Evolutionary conservation across 257 asterid genomes (phyloP), one percentile per base, ranked within the genome.

Genomic region (Penstemon davidsonii): DNA sequence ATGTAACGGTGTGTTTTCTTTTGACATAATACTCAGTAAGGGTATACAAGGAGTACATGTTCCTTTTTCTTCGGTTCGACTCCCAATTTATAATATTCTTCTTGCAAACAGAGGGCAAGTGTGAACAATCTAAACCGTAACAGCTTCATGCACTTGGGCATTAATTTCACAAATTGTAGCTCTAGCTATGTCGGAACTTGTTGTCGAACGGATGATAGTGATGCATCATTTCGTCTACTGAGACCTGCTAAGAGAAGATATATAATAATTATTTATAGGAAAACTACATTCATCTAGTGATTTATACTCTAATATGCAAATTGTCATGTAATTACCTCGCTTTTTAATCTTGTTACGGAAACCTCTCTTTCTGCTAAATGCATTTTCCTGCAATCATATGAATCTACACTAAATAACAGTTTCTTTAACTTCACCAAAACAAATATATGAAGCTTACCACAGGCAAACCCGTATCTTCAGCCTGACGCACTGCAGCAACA

Each of bases 281-380:
- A 25, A 25, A 25, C 33, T 2, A 25, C 33, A 25, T 25, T 25
- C 33, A 25, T 25, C 33, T 25, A 25, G 33, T 25, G 33, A 25
- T 25, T 25, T 25, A 25, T 25, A 25, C 33, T 25, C 33, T 0
- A 25, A 25, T 25, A 25, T 25, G 33, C 33, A 25, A 25, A 25
- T 25, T 25, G 1, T 25, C 33, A 25, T 25, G 33, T 25, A 2
- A 25, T 44, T 74, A 82, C 92, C 87, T 76, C 84, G 85, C 80
- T 91, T 91, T 83, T 91, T 94, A 19, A 94, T 66, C 83, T 91
- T 94, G 81, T 94, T 94, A 18, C 99, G 81, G 79, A 94, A 91
- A 75, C 99, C 74, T 80, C 99, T 91, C 83, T 91, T 94, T 72
- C 97, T 79, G 80, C 97, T 94, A 72, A 94, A 94, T 33, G 95